These are phyloP conservation scores for Sisymbrium altissimum DNA, from an alignment of 345 rosid genomes.

Conservation along the genomic window DNA sequence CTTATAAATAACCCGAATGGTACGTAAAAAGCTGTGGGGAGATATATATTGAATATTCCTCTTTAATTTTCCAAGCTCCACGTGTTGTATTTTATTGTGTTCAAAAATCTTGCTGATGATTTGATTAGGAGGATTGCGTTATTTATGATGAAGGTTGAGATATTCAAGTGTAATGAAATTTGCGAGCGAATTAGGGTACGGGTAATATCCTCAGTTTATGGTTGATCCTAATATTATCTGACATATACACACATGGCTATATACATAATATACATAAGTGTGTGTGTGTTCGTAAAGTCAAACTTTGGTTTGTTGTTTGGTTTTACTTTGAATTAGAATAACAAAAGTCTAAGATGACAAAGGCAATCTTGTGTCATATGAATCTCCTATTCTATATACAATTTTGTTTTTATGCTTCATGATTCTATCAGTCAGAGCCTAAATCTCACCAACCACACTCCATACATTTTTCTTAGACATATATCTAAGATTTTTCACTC, in stretches of 20 bases:
- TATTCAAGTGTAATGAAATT: neutral
- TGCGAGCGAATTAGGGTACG: neutral
- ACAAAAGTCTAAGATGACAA: conserved; percentile 15
- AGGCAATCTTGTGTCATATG: conserved; percentile 13
- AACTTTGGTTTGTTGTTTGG: conserved; percentile 14
- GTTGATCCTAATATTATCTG: neutral
- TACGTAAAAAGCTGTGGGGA: conserved; percentile 9
- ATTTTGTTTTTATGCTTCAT: neutral
- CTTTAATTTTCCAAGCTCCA: neutral
- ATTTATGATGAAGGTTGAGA: conserved; percentile 3
- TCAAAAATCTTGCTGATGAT: neutral
- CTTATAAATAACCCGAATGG: neutral
- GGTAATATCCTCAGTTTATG: neutral
- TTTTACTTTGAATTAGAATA: neutral
- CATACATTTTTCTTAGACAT: no score
- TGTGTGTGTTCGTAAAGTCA: neutral
- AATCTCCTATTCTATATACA: neutral
- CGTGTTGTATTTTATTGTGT: conserved; percentile 9
- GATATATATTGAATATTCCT: neutral
- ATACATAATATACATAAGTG: neutral
- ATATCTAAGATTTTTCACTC: no score
- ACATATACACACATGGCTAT: neutral
- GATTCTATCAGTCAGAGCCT: neutral
- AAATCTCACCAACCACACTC: conserved; percentile 18
- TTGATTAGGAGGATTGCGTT: neutral